Percentiles rank a stretch among this genome's conserved stretches.
These are phyloP conservation scores for Themeda triandra DNA, from an alignment of 176 grass and related monocot species.

Conservation along the genomic window DNA sequence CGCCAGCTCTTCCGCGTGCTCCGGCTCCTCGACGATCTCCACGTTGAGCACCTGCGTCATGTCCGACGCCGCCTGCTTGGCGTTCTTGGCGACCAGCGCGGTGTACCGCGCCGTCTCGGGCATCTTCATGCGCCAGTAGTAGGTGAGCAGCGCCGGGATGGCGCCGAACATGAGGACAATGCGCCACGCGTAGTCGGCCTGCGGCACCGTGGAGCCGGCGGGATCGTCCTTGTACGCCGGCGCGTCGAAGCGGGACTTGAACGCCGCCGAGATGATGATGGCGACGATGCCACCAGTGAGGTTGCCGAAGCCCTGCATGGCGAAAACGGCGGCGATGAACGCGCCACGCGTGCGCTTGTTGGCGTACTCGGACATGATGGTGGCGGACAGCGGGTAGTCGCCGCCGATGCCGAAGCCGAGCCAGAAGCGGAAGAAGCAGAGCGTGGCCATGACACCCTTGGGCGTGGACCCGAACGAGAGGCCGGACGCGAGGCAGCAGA, in stretches of 20 bases:
- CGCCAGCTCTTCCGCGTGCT: no score
- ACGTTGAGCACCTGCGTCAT: slow-evolving; percentile 44
- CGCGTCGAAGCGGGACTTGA: background rate
- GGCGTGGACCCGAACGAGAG: slow-evolving; percentile 48
- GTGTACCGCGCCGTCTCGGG: slow-evolving; percentile 91
- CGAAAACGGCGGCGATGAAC: no score
- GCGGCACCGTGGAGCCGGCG: background rate
- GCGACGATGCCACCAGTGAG: slow-evolving; percentile 57
- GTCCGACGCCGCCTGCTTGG: slow-evolving; percentile 13
- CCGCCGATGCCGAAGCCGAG: slow-evolving; percentile 81
- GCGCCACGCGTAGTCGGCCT: slow-evolving; percentile 81
- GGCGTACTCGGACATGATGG: slow-evolving; percentile 48
- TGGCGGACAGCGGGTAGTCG: slow-evolving; percentile 48
- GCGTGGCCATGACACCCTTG: slow-evolving; percentile 43
- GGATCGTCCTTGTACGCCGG: background rate
- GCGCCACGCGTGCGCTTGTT: slow-evolving; percentile 76
- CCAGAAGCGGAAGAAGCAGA: slow-evolving; percentile 89
- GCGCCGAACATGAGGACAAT: slow-evolving; percentile 77
- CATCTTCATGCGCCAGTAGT: slow-evolving; percentile 97
- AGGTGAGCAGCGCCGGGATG: slow-evolving; percentile 54
- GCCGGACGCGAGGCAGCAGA: slow-evolving; percentile 54
- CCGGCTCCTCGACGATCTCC: background rate
- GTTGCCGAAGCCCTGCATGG: no score
- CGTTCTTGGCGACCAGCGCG: slow-evolving; percentile 49
- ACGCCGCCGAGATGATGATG: slow-evolving; percentile 43